Evolutionary conservation across 2,329 filamentous ascomycete species (phyloP), one percentile per base, ranked within the genome.

Genomic region (Calonectria naviculata): DNA sequence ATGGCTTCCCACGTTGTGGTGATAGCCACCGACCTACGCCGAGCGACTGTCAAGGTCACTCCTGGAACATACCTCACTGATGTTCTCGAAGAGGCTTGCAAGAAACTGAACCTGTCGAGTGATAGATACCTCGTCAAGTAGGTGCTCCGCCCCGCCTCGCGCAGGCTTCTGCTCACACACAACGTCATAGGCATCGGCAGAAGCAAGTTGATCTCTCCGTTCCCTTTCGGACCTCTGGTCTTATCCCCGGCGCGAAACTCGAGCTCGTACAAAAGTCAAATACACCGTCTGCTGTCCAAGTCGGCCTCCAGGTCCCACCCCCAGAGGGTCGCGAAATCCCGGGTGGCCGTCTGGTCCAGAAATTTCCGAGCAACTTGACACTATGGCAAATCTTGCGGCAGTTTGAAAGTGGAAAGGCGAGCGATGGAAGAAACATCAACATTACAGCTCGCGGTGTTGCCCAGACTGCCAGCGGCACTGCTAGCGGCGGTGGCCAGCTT

Each of bases 1-100:
- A 98, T 98, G 94, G 91, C 95, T 75, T 93, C 95, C 65, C 93
- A 97, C 81, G 95, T 98, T 70, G 93, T 95, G 77, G 94, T 98
- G 65, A 92, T 98, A 75, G 93, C 96, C 81, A 91, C 93, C 44
- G 92, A 94, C 76, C 89, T 95, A 76, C 92, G 93, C 76, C 90
- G 95, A 78, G 90, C 92, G 62, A 93, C 90, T 47, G 88, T 99
- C 83, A 97, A 97, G 83, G 95, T 97, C 67, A 93, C 89, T 0
- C 95, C 95, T 0, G 89, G 89, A 67, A 98, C 93, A 74, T 93
- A 94, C 78, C 86, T 99, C 76, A 93, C 93, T 69, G 95, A 98
- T 80, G 90, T 99, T 2, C 88, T 98, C 21, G 90, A 94, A 72
- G 93, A 98, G 83, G 96, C 96, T 54, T 98, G 96, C 82, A 87